Evolutionary conservation across 352 stramenopile genomes (phyloP).

Genomic region (Globisporangium nagaii): DNA sequence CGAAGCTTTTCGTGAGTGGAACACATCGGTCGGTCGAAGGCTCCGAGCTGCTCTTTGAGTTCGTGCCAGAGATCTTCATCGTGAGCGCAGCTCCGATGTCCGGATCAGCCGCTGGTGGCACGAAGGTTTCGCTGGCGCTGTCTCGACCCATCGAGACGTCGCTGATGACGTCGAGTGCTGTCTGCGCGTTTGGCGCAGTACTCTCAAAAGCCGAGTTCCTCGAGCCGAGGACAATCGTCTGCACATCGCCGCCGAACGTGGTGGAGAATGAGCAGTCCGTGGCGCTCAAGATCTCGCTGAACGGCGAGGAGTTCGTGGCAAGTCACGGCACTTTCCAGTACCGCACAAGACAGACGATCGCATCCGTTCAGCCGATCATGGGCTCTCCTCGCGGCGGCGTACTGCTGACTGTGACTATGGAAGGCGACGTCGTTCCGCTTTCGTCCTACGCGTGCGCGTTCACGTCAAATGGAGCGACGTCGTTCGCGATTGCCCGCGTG

Average conservation of each 20-base stretch:
- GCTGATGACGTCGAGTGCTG: neutral
- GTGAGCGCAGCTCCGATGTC: constrained; percentile 12
- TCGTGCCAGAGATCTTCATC: constrained; percentile 24
- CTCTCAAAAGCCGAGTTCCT: constrained; percentile 5
- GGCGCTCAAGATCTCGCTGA: constrained; percentile 16
- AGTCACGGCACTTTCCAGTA: constrained; percentile 19
- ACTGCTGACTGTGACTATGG: constrained; percentile 14
- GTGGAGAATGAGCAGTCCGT: neutral
- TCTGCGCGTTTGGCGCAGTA: constrained; percentile 27
- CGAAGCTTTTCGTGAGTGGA: constrained; percentile 16
- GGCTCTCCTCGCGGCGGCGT: constrained; percentile 16
- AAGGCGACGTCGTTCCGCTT: constrained; percentile 4
- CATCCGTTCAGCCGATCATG: constrained; percentile 20
- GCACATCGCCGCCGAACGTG: constrained; percentile 5
- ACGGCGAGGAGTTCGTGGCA: constrained; percentile 19
- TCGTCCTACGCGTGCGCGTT: constrained; percentile 26
- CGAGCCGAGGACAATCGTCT: constrained; percentile 14
- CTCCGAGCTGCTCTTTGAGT: constrained; percentile 19
- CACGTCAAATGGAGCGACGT: neutral
- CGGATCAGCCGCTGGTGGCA: constrained; percentile 20
- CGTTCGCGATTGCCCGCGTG: constrained; percentile 11
- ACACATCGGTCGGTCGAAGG: constrained; percentile 7
- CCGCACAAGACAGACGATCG: constrained; percentile 15
- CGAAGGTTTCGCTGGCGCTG: constrained; percentile 19
- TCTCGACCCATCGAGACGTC: constrained; percentile 10